Evolutionary conservation across 1,139 yeast genomes (phyloP).

Genomic region (Blastobotrys indianensis): DNA sequence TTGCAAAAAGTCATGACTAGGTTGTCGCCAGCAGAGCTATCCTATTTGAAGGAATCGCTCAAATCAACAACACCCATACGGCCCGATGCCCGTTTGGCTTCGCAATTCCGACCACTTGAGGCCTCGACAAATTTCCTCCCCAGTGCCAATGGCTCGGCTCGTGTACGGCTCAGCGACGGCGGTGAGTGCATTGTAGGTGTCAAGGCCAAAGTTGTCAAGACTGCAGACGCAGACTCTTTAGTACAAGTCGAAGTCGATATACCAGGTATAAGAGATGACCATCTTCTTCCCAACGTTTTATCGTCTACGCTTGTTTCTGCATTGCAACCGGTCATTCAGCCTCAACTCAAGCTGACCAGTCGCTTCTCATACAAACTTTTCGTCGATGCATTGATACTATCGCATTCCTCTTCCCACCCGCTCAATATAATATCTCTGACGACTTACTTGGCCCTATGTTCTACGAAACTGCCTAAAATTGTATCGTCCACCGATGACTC

Average conservation of each 20-base stretch:
- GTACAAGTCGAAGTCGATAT: conserved; percentile 73
- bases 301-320: conserved; percentile 38
- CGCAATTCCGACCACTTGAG: conserved; percentile 81
- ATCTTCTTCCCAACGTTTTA: conserved; percentile 36
- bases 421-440: conserved; percentile 73
- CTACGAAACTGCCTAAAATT: conserved; percentile 70
- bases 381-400: conserved; percentile 73
- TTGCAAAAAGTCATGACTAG: no score
- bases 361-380: conserved; percentile 69
- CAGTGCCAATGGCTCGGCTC: conserved; percentile 84
- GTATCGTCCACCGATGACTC: conserved; percentile 54
- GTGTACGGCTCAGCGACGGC: conserved; percentile 81
- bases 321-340: conserved; percentile 24
- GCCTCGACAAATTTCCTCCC: conserved; percentile 78
- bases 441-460: conserved; percentile 69
- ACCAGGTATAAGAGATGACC: conserved; percentile 33
- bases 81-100: conserved; percentile 70
- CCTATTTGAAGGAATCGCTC: conserved; percentile 71
- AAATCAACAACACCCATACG: conserved; percentile 57
- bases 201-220: conserved; percentile 74
- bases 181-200: conserved; percentile 89
- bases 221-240: conserved; percentile 40
- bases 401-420: conserved; percentile 59
- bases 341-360: conserved; percentile 54
- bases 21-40: conserved; percentile 62